These are phyloP conservation scores for Fusarium chuoi DNA, from an alignment of 2,329 filamentous ascomycete genomes.

Conservation along the genomic window DNA sequence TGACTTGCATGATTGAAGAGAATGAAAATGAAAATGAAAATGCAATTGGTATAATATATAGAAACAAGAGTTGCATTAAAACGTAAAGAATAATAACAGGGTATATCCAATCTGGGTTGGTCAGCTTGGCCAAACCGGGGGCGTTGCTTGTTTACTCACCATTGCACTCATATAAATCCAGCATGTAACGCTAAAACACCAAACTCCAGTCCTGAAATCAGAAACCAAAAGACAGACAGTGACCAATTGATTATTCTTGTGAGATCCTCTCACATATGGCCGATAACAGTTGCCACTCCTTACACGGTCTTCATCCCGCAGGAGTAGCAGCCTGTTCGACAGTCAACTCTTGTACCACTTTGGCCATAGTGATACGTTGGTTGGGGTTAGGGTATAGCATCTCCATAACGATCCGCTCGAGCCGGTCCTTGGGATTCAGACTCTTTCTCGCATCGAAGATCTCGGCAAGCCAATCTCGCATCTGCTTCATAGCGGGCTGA, in stretches of 20 bases:
- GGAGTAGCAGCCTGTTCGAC: slow-evolving; percentile 36
- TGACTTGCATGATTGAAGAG: neutral
- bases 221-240: slow-evolving; percentile 22
- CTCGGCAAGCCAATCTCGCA: slow-evolving; percentile 67
- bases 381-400: slow-evolving; percentile 64
- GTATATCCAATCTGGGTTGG: slow-evolving; percentile 38
- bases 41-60: neutral
- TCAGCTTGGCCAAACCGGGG: slow-evolving; percentile 13
- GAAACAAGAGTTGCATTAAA: neutral
- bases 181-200: slow-evolving; percentile 15
- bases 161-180: slow-evolving; percentile 25
- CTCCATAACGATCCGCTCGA: slow-evolving; percentile 63
- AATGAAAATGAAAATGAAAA: neutral
- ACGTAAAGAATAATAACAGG: slow-evolving; percentile 27
- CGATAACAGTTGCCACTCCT: slow-evolving; percentile 5
- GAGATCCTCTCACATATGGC: slow-evolving; percentile 1
- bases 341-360: slow-evolving; percentile 58
- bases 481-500: slow-evolving; percentile 59
- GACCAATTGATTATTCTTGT: slow-evolving; percentile 4
- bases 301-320: slow-evolving; percentile 13
- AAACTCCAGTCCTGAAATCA: slow-evolving; percentile 22
- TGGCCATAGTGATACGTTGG: slow-evolving; percentile 65
- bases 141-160: slow-evolving; percentile 21
- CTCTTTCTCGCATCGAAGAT: slow-evolving; percentile 59
- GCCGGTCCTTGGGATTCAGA: slow-evolving; percentile 58